Base-by-base conservation (phyloP, 2,329 filamentous ascomycete genomes). In the Aureobasidium uvarum region DNA sequence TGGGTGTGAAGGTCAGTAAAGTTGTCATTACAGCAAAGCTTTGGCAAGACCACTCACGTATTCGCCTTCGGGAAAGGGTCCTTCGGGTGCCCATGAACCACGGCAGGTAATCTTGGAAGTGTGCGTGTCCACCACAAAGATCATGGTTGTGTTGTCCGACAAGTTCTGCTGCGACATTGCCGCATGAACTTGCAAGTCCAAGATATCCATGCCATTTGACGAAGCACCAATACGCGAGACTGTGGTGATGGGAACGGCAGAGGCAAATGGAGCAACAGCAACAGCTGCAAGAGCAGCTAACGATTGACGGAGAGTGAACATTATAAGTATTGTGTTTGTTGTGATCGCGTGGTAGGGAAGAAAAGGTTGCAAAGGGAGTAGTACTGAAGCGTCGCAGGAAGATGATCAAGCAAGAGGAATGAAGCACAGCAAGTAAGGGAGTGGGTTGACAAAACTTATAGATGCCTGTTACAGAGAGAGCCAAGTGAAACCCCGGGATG, bases 101-200 rank as follows among this genome's bases (percentile, higher is more conserved):
- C 20, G 20, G 38, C 67, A 68, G 14, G 51, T 59, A 3, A 62
- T 46, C 20, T 48, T 23, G 1, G 36, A 14, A 23, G 33, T 25
- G 2, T 51, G 31, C 16, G 66, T 55, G 39, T 54, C 36, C 16
- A 68, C 60, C 23, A 63, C 31, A 31, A 68, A 66, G 50, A 20
- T 55, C 48, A 68, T 50, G 20, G 67, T 58, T 16, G 43, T 45
- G 45, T 67, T 62, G 11, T 63, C 31, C 20, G 48, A 62, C 31
- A 52, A 56, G 45, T 52, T 33, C n/a, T 31, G 36, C 3, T 25
- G 31, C 23, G 20, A 52, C 46, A 41, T 64, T 25, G 66, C 31
- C n/a, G 39, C 41, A 39, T 65, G 41, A 7, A 63, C 43, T 18
- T 28, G 25, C 4, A 67, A 39, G 4, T 65, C 14, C 23, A 45